Evolutionary conservation across 768 basidiomycete species (phyloP).

Genomic region (Russula vinacea): DNA sequence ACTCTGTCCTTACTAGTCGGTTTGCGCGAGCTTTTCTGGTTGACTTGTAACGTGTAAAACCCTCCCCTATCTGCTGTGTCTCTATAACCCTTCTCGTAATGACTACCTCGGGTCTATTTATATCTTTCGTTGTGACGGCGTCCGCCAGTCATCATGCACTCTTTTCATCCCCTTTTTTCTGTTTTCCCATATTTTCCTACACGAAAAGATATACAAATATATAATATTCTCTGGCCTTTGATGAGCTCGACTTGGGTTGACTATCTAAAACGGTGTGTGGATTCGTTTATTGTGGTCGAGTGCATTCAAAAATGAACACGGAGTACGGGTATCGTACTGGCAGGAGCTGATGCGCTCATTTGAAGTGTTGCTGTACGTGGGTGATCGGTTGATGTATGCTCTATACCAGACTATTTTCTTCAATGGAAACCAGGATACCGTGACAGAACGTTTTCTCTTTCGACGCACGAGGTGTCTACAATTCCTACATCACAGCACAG

Average conservation of each 20-base stretch:
- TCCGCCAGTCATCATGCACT: constrained; percentile 9
- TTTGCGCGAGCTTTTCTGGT: constrained; percentile 11
- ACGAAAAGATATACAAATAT: constrained; percentile 15
- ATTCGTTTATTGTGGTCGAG: neutral
- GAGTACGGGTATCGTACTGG: neutral
- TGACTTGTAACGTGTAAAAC: constrained; percentile 24
- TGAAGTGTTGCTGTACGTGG: neutral
- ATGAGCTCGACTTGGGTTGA: neutral
- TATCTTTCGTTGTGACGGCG: constrained; percentile 15
- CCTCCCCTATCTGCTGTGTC: constrained; percentile 7
- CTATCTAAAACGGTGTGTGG: too few relatives aligned
- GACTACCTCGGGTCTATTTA: constrained; percentile 17
- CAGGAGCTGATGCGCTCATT: neutral
- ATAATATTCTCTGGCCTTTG: constrained; percentile 12
- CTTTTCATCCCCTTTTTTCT: neutral
- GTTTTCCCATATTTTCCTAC: constrained; percentile 8
- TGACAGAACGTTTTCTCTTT: neutral
- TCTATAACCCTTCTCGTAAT: constrained; percentile 1
- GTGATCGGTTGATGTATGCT: too few relatives aligned
- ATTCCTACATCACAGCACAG: neutral
- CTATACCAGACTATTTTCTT: too few relatives aligned
- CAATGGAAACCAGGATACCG: neutral
- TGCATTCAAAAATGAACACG: neutral
- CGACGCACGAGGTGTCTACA: too few relatives aligned
- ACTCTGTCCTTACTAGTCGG: constrained; percentile 25